Evolutionary conservation across 306 rosid genomes (phyloP).

Genomic region (Sicyos baderoa): DNA sequence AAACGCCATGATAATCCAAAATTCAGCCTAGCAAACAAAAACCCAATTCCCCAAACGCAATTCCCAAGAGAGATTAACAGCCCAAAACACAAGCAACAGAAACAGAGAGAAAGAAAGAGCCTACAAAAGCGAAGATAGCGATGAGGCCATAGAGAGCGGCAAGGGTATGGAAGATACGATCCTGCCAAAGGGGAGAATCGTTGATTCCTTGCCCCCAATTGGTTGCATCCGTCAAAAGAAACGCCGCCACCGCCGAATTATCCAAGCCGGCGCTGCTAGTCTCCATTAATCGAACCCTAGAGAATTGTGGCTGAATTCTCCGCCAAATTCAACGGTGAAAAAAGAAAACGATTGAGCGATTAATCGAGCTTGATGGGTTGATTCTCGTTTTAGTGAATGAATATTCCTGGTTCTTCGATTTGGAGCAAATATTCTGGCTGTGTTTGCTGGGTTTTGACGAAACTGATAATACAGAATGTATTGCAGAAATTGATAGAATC

Average conservation of each 20-base stretch:
- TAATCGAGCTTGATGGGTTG: neutral
- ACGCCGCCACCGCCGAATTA: constrained; percentile 43
- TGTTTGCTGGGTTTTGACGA: neutral
- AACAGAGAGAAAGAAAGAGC: neutral
- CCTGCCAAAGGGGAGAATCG: constrained; percentile 66
- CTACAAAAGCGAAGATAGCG: constrained; percentile 71
- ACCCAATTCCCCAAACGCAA: neutral
- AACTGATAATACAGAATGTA: neutral
- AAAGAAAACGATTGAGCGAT: neutral
- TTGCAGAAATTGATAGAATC: neutral
- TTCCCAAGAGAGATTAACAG: neutral
- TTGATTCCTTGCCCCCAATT: constrained; percentile 84
- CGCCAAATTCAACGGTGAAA: neutral
- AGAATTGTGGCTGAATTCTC: too few relatives aligned
- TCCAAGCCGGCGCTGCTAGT: constrained; percentile 30
- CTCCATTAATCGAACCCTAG: constrained; percentile 24
- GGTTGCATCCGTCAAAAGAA: constrained; percentile 41
- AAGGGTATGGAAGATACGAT: constrained; percentile 63
- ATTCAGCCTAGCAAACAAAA: neutral
- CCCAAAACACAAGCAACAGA: neutral
- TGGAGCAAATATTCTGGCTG: neutral
- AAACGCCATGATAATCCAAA: too few relatives aligned
- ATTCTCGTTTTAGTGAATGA: neutral
- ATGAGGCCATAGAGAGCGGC: constrained; percentile 72
- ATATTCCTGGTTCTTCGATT: neutral